These are phyloP conservation scores for Xylaria venustula DNA, from an alignment of 495 filamentous ascomycete genomes.

Conservation along the genomic window DNA sequence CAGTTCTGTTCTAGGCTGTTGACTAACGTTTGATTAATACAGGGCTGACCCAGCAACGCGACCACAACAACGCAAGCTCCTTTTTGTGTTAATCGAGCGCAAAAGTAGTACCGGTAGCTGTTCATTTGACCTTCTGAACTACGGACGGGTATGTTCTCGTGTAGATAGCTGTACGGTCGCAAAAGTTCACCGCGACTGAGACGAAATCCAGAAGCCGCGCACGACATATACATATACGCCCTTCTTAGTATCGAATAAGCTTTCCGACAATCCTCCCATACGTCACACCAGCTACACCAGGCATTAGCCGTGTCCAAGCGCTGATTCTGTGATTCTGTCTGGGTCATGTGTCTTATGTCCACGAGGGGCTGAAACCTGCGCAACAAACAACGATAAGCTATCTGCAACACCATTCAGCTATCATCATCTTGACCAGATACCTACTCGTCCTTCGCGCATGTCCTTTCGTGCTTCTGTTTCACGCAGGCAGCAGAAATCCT, in stretches of 20 bases:
- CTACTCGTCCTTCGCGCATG: no score
- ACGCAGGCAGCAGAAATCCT: no score
- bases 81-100: neutral
- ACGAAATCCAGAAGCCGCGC: no score
- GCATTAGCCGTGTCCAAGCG: neutral
- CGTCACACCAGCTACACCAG: neutral
- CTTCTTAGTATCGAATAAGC: neutral
- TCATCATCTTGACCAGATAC: no score
- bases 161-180: no score
- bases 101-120: neutral
- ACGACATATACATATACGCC: no score
- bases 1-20: neutral
- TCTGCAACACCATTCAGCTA: no score
- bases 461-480: no score
- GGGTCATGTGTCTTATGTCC: neutral
- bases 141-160: no score
- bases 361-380: neutral
- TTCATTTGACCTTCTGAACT: no score
- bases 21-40: neutral
- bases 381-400: neutral
- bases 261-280: neutral
- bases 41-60: constrained; percentile 16
- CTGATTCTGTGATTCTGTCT: neutral
- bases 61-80: constrained; percentile 2
- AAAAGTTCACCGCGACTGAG: no score